phyloP scores from a whole-genome alignment of 345 rosid species.

The Alliaria petiolata region DNA sequence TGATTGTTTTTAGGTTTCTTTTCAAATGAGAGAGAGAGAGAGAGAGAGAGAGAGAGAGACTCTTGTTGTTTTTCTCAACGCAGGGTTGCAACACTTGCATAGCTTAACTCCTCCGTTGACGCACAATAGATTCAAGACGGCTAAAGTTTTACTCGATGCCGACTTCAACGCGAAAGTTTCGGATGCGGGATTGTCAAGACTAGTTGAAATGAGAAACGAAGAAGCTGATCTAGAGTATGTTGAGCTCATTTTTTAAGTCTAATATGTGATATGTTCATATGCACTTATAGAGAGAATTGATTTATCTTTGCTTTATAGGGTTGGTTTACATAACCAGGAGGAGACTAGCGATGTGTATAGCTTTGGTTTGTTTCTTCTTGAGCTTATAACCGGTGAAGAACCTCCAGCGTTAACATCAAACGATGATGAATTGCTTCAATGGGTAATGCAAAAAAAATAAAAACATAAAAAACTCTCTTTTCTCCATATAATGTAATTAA shows the following conservation, averaged over 20 bases:
- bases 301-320: too few species aligned
- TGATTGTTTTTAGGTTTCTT: too few species aligned
- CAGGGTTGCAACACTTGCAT: conserved; percentile 62
- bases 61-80: too few species aligned
- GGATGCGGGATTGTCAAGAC: conserved; percentile 46
- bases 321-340: conserved; percentile 4
- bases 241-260: too few species aligned
- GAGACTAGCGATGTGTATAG: conserved; percentile 47
- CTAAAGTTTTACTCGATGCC: conserved; percentile 69
- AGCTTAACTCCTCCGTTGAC: conserved; percentile 51
- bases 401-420: conserved; percentile 38
- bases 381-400: conserved; percentile 53
- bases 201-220: conserved; percentile 45
- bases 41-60: too few species aligned
- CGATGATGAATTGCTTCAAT: conserved; percentile 41
- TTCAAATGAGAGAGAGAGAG: too few species aligned
- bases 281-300: too few species aligned
- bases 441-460: too few species aligned
- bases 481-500: too few species aligned
- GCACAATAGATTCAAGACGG: conserved; percentile 66
- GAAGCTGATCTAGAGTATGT: conserved; percentile 70
- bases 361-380: conserved; percentile 68
- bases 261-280: too few species aligned
- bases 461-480: too few species aligned
- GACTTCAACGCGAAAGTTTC: conserved; percentile 59